A percentile compares a stretch with the other conserved stretches of the same genome.
Evolutionary conservation across 2,329 filamentous ascomycete genomes (phyloP).

Genomic region (Fusarium begoniae): DNA sequence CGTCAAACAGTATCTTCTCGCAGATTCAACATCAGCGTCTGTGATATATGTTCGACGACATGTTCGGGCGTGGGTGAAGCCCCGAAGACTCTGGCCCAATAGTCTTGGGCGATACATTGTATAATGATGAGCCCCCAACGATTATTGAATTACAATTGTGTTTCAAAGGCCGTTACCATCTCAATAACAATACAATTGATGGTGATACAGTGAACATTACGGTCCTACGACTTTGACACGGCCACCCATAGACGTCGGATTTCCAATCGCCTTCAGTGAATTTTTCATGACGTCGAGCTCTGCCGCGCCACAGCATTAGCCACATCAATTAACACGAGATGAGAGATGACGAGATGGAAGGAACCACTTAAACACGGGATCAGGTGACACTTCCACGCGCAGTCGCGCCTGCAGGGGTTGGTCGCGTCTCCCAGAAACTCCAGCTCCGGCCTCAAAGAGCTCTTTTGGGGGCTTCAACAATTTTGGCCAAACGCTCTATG

Average conservation of each 20-base stretch:
- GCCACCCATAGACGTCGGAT: conserved; percentile 38
- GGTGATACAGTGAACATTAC: conserved; percentile 23
- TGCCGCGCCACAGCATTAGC: conserved; percentile 22
- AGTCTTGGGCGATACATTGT: conserved; percentile 53
- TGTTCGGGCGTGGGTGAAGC: conserved; percentile 44
- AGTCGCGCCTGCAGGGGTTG: conserved; percentile 43
- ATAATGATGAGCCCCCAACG: neutral
- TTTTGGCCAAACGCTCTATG: neutral
- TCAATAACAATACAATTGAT: conserved; percentile 1
- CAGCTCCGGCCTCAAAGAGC: conserved; percentile 2
- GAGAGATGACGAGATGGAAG: neutral
- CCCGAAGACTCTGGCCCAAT: conserved; percentile 51
- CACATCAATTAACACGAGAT: conserved; percentile 19
- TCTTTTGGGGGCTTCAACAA: neutral
- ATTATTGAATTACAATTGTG: neutral
- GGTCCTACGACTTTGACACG: conserved; percentile 19
- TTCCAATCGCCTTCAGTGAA: conserved; percentile 35
- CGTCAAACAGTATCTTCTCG: conserved; percentile 62
- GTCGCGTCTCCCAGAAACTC: conserved; percentile 51
- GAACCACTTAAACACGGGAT: conserved; percentile 42
- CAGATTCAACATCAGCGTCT: conserved; percentile 61
- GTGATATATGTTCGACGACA: conserved; percentile 57
- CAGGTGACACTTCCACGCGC: conserved; percentile 54
- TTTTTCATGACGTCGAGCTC: conserved; percentile 44
- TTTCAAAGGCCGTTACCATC: neutral